Evolutionary conservation across 1,139 yeast species (phyloP).

Genomic region (Saccharomyces hybrid): DNA sequence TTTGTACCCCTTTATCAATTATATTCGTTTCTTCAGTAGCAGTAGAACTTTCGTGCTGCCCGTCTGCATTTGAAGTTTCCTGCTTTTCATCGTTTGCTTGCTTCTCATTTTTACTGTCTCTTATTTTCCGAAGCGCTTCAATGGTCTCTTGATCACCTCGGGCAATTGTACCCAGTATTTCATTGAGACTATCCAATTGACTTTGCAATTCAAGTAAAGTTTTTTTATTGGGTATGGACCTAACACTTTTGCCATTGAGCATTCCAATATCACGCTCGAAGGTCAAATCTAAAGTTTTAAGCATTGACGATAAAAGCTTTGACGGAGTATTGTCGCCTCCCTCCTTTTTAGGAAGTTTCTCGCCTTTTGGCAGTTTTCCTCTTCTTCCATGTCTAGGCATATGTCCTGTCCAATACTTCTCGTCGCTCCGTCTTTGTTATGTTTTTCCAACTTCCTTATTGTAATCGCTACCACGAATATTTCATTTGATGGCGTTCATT

Average conservation of each 20-base stretch:
- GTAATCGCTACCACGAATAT: not conserved
- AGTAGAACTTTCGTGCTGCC: constrained; percentile 6
- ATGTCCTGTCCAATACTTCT: not conserved
- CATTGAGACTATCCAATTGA: constrained; percentile 42
- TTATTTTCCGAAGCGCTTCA: constrained; percentile 15
- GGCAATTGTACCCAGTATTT: constrained; percentile 43
- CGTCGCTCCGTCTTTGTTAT: not conserved
- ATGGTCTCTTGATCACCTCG: constrained; percentile 36
- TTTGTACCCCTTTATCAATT: constrained; percentile 6
- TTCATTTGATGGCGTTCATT: not conserved
- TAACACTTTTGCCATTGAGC: constrained; percentile 50
- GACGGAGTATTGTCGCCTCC: constrained; percentile 9
- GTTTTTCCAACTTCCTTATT: not conserved
- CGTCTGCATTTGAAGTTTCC: constrained; percentile 8
- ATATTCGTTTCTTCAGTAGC: constrained; percentile 9
- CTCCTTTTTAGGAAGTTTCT: not conserved
- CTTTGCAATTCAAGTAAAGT: constrained; percentile 42
- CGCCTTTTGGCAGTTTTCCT: constrained; percentile 10
- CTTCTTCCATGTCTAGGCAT: constrained; percentile 23
- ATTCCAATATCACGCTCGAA: constrained; percentile 56
- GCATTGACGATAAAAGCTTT: constrained; percentile 43
- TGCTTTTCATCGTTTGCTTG: constrained; percentile 5
- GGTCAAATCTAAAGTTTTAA: constrained; percentile 45
- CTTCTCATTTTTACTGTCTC: constrained; percentile 18
- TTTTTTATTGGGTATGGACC: constrained; percentile 41